Percentiles rank a stretch among this genome's conserved stretches.
Evolutionary conservation across 164 flowering plant genomes (phyloP).

Genomic region (Echeveria elegans): DNA sequence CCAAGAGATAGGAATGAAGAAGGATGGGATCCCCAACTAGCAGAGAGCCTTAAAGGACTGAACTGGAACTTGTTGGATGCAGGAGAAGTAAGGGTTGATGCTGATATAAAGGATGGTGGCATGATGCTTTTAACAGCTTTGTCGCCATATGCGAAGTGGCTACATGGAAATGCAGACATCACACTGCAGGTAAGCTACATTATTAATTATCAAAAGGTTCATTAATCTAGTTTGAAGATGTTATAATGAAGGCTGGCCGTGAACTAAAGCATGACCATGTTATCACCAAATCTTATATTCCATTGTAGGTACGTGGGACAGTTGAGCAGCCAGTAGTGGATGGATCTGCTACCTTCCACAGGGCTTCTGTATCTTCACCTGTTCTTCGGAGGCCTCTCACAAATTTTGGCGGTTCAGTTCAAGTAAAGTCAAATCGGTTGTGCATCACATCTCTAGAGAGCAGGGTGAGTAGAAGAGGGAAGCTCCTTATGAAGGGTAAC

Average conservation of each 20-base stretch:
- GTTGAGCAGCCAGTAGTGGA: conserved; percentile 88
- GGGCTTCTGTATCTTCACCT: conserved; percentile 92
- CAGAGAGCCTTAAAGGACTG: conserved; percentile 82
- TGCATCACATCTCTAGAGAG: conserved; percentile 76
- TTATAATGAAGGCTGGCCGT: neutral
- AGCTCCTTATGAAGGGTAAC: conserved; percentile 70
- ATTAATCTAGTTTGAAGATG: neutral
- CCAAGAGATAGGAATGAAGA: conserved; percentile 77
- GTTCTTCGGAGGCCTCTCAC: conserved; percentile 81
- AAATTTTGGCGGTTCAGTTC: conserved; percentile 81
- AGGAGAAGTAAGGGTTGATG: conserved; percentile 96
- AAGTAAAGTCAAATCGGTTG: conserved; percentile 77
- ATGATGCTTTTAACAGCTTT: conserved; percentile 94
- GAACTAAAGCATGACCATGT: neutral
- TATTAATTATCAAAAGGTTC: conserved; percentile 1
- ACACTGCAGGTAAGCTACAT: conserved; percentile 60
- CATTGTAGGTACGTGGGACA: conserved; percentile 80
- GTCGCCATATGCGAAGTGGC: conserved; percentile 90
- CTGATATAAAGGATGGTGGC: conserved; percentile 98
- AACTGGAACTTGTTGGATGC: conserved; percentile 88
- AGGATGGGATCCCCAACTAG: conserved; percentile 75
- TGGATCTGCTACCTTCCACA: conserved; percentile 89
- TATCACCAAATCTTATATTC: neutral
- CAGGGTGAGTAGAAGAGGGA: conserved; percentile 87
- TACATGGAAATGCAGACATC: conserved; percentile 94